A percentile compares a stretch with the other conserved stretches of the same genome.
Conservation (phyloP, 805 yeast genomes). For the Ogataea polymorpha region DNA sequence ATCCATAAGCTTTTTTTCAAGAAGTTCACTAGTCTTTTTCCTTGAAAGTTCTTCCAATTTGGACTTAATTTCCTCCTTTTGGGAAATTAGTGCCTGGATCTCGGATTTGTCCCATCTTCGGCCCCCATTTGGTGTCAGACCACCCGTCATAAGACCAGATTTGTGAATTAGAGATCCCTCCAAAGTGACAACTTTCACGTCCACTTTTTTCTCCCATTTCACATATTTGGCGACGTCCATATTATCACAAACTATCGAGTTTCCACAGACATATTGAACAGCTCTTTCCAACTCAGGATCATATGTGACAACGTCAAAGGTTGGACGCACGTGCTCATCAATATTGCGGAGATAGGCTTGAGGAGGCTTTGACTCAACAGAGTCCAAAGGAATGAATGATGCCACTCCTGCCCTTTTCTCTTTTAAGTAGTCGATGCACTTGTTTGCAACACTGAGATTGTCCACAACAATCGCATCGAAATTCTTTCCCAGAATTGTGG, state of each 20-base stretch:
- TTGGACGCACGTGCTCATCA: constrained; percentile 58
- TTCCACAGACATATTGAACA: constrained; percentile 74
- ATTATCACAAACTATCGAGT: constrained; percentile 72
- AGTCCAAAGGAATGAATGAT: constrained; percentile 84
- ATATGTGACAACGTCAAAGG: constrained; percentile 68
- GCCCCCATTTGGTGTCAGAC: constrained; percentile 51
- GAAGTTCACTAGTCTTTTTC: constrained; percentile 50
- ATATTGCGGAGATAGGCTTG: constrained; percentile 53
- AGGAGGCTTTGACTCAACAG: constrained; percentile 57
- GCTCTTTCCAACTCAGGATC: constrained; percentile 72
- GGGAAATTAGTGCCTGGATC: constrained; percentile 47
- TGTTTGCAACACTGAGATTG: constrained; percentile 64
- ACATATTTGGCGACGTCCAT: constrained; percentile 65
- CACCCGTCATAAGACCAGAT: constrained; percentile 93
- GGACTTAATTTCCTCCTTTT: constrained; percentile 48
- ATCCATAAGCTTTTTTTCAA: constrained; percentile 54
- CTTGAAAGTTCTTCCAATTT: constrained; percentile 42
- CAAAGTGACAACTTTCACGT: constrained; percentile 69
- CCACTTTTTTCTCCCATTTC: constrained; percentile 60
- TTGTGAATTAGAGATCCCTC: constrained; percentile 84
- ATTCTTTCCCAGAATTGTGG: constrained; percentile 73
- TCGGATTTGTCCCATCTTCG: constrained; percentile 73
- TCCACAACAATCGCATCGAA: constrained; percentile 86
- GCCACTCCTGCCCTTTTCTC: constrained; percentile 84
- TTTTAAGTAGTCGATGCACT: constrained; percentile 73